Evolutionary conservation across 495 filamentous ascomycete genomes (phyloP), one percentile per base, ranked within the genome.

Genomic region (Lentithecium fluviatile): DNA sequence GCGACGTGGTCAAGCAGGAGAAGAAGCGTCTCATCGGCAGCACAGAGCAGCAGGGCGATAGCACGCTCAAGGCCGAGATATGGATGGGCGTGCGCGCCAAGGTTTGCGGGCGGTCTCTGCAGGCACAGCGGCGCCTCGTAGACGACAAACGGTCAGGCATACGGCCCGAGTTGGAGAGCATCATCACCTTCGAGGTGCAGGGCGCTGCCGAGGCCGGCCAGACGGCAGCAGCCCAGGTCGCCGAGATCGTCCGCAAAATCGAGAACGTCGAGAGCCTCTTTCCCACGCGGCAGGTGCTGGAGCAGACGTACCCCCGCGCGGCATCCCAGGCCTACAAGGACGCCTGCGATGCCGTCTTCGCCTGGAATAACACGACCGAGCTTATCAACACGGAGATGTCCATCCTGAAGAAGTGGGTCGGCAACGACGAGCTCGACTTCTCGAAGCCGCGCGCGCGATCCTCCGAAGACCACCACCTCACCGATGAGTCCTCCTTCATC

Each of bases 351-450:
- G 85, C 94, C 29, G 83, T 98, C 54, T 86, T 95, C 56, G 84
- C 95, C 0, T 98, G 94, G 94, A 87, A 96, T 74, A 97, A 97
- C 71, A 96, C 92, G 42, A 97, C 93, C n/a, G 84, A 92, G 69
- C 85, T 97, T 66, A 97, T 98, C 77, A 96, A 92, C 70, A 97
- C 90, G 2, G 88, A 97, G 71, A 80, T 98, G 45, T 85, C 83
- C 26, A 90, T 97, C 58, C 73, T 98, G 58, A 90, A 91, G 71
- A 89, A 84, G 55, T 98, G 94, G 94, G 94, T 97, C 36, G 94
- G 94, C 20, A 98, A 98, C 70, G 88, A 89, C 45, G 91, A 93
- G 68, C 81, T 98, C 13, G 91, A 97, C 74, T 97, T 98, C 70
- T 83, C 83, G 45, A 87, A 89, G 66, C 71, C 77, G 3, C 75